Evolutionary conservation across 1,284 basidiomycete species (phyloP).

Genomic region (Trichosporon sp.): DNA sequence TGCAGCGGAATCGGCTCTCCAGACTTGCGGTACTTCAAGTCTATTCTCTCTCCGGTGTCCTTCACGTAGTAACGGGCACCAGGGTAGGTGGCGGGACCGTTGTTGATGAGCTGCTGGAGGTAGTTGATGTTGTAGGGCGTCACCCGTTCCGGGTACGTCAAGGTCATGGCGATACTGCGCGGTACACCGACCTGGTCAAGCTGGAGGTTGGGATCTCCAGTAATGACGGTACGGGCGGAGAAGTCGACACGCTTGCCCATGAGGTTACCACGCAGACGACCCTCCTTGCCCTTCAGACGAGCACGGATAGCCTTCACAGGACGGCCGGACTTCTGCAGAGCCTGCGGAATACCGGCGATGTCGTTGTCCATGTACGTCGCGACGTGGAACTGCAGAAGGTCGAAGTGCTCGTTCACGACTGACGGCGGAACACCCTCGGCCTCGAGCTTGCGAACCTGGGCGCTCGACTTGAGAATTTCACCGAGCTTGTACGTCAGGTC

Average conservation of each 20-base stretch:
- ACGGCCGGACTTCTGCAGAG: slow-evolving; percentile 94
- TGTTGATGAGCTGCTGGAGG: slow-evolving; percentile 93
- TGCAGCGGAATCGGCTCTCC: slow-evolving; percentile 90
- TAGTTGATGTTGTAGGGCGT: slow-evolving; percentile 97
- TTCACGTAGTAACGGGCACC: slow-evolving; percentile 97
- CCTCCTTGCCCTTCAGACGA: slow-evolving; percentile 97
- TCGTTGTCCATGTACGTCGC: slow-evolving; percentile 99
- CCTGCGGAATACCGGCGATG: slow-evolving; percentile 96
- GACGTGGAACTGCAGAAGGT: slow-evolving; percentile 95
- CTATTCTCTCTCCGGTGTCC: slow-evolving; percentile 97
- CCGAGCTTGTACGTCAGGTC: slow-evolving; percentile 98
- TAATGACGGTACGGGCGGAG: slow-evolving; percentile 98
- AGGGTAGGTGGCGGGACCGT: slow-evolving; percentile 93
- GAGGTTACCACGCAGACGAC: slow-evolving; percentile 93
- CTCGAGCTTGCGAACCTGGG: slow-evolving; percentile 87
- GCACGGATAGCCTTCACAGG: slow-evolving; percentile 99
- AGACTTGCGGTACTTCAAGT: slow-evolving; percentile 95
- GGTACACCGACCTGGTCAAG: slow-evolving; percentile 98
- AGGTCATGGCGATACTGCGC: slow-evolving; percentile 93
- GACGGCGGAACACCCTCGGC: slow-evolving; percentile 96
- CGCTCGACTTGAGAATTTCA: slow-evolving; percentile 95
- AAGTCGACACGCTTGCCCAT: slow-evolving; percentile 99
- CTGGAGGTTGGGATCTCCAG: slow-evolving; percentile 96
- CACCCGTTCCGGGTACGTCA: slow-evolving; percentile 97
- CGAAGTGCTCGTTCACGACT: slow-evolving; percentile 94